Base-by-base conservation (phyloP, 1,284 basidiomycete genomes). In the Meripilus lineatus region DNA sequence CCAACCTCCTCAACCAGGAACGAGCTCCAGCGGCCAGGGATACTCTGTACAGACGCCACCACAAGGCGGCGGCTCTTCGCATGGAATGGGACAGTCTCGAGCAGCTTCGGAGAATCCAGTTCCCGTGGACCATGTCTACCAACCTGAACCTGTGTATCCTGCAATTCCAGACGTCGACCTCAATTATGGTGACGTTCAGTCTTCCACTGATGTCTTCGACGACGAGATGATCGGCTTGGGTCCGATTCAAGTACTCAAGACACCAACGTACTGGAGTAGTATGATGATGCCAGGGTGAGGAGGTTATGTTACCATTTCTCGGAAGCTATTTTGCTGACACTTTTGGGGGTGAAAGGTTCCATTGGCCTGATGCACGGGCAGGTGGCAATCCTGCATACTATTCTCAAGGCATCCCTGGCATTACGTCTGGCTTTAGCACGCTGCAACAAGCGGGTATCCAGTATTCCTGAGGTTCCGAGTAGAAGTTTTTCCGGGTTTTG, bases 241-340 rank as follows among this genome's bases (percentile, higher is more conserved):
- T n/a, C 5, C 38, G 6, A 24, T 23, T 15, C 72, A 79, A 45
- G 77, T 78, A 17, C 66, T 89, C 44, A 79, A 83, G 51, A 85
- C 79, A 45, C 79, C 80, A 1, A 71, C 67, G 21, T 89, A 79
- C 72, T 87, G 83, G 84, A 65, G 75, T 28, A 83, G 76, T 42
- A 81, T 86, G 77, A 81, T 89, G 81, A 84, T 88, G 81, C 85
- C 86, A 39, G 86, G 86, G 79, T 87, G 43, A 26, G 64, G 56
- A 2, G 5, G 25, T 10, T 13, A 23, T 5, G 24, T n/a, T 26
- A 14, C 25, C 20, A 30, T 30, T 10, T 10, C 28, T 30, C 33
- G 7, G 20, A 15, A 35, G 15, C 7, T 8, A 18, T 6, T 15
- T 17, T 35, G 20, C 14, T 15, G n/a, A n/a, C 38, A 7, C 7